phyloP scores from a whole-genome alignment of 2,329 filamentous ascomycete genomes.

The Ophiostoma ulmi region DNA sequence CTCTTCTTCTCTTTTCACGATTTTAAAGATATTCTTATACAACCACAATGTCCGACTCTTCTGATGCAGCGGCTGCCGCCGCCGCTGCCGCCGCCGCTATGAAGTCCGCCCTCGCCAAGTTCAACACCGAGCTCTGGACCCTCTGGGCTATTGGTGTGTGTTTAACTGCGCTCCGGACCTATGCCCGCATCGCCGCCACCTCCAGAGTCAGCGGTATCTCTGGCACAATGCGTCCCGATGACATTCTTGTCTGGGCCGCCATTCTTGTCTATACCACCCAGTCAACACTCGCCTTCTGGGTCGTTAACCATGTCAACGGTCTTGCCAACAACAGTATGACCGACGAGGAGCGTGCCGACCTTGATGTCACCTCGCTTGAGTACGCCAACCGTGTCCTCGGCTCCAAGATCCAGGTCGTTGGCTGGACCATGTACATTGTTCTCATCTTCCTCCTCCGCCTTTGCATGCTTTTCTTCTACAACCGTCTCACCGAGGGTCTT shows the following conservation, averaged over 20 bases:
- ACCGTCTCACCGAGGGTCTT: constrained; percentile 40
- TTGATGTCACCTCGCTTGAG: constrained; percentile 42
- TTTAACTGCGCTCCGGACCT: constrained; percentile 37
- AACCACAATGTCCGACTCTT: constrained; percentile 5
- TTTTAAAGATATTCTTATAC: neutral
- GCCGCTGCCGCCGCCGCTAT: constrained; percentile 27
- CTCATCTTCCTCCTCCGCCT: constrained; percentile 51
- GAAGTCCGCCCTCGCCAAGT: constrained; percentile 29
- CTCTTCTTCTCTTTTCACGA: neutral
- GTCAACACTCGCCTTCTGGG: constrained; percentile 44
- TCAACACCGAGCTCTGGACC: constrained; percentile 37
- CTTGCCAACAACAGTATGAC: constrained; percentile 54
- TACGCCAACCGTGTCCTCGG: constrained; percentile 41
- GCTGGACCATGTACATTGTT: constrained; percentile 50
- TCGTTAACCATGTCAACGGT: constrained; percentile 44
- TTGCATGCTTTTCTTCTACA: constrained; percentile 52
- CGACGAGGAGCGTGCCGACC: constrained; percentile 40
- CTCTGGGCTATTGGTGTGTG: constrained; percentile 35
- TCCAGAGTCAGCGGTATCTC: constrained; percentile 28
- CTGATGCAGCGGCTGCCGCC: constrained; percentile 25
- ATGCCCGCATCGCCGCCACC: constrained; percentile 34
- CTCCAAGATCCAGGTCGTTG: constrained; percentile 48
- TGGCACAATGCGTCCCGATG: constrained; percentile 35
- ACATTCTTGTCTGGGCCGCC: constrained; percentile 36
- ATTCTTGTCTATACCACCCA: constrained; percentile 49